Evolutionary conservation across 257 asterid species (phyloP).

Genomic region (Fraxinus quadrangulata): DNA sequence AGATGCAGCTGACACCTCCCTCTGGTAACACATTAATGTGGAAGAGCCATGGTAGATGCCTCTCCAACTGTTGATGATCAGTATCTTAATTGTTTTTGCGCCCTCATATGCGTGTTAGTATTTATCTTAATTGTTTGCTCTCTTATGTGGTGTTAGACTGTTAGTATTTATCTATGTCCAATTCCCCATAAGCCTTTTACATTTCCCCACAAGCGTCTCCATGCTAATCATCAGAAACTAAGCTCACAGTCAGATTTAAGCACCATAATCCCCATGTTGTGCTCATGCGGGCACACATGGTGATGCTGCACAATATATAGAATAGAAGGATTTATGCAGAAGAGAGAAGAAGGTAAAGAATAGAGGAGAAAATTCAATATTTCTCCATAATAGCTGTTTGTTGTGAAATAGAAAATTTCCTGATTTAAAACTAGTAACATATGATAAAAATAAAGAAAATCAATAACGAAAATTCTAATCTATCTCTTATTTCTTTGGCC

Average conservation of each 20-base stretch:
- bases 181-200: slow-evolving; percentile 9
- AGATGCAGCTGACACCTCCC: neutral
- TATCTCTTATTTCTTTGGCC: neutral
- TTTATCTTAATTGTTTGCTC: neutral
- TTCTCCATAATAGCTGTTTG: neutral
- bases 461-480: too few relatives aligned
- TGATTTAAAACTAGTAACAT: neutral
- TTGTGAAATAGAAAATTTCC: neutral
- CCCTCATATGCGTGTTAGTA: neutral
- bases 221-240: neutral
- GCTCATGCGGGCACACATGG: neutral
- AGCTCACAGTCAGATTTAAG: neutral
- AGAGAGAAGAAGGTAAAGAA: neutral
- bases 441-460: too few relatives aligned
- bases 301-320: neutral
- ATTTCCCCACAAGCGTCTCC: slow-evolving; percentile 3
- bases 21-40: neutral
- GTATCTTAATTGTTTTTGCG: neutral
- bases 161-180: neutral
- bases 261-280: neutral
- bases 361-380: neutral
- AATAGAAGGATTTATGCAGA: neutral
- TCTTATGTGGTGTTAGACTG: neutral
- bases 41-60: neutral
- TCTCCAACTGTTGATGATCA: neutral